Evolutionary conservation across 163 green algal species (phyloP).

Genomic region (Botryococcus braunii): DNA sequence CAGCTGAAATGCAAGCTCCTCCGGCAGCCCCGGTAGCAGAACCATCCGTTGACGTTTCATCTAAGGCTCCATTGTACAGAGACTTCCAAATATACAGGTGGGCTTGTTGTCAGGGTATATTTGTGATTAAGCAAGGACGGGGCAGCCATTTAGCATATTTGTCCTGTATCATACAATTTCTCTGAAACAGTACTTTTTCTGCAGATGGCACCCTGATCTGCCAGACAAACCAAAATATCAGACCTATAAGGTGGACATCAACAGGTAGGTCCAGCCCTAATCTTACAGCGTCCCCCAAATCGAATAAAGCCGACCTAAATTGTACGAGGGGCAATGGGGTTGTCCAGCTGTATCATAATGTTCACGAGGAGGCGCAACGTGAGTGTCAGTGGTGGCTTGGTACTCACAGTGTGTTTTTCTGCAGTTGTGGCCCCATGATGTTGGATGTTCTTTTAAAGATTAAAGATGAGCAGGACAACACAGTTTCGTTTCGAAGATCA

Average conservation of each 20-base stretch:
- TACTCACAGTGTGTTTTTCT: neutral
- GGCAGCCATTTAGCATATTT: neutral
- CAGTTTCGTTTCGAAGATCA: conserved; percentile 75
- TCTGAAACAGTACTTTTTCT: neutral
- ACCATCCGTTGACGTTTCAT: neutral
- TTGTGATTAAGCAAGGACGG: neutral
- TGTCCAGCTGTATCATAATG: neutral
- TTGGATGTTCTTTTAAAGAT: conserved; percentile 98
- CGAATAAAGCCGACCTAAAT: neutral
- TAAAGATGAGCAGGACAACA: conserved; percentile 94
- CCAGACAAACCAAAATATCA: conserved; percentile 74
- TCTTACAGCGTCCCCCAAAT: neutral
- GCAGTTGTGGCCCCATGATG: conserved; percentile 97
- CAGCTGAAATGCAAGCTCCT: too few species aligned
- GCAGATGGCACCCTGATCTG: conserved; percentile 69
- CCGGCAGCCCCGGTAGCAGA: neutral
- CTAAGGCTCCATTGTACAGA: conserved; percentile 9
- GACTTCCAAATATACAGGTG: conserved; percentile 45
- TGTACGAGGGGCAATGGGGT: neutral
- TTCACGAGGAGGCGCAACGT: neutral
- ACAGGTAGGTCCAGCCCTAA: conserved; percentile 38
- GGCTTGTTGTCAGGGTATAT: neutral
- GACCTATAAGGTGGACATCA: conserved; percentile 93
- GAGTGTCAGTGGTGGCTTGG: neutral
- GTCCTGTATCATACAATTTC: neutral